Percentiles rank a stretch among this genome's conserved stretches.
Conservation (phyloP, 2,329 filamentous ascomycete species). For the Cladosporium colombiae region DNA sequence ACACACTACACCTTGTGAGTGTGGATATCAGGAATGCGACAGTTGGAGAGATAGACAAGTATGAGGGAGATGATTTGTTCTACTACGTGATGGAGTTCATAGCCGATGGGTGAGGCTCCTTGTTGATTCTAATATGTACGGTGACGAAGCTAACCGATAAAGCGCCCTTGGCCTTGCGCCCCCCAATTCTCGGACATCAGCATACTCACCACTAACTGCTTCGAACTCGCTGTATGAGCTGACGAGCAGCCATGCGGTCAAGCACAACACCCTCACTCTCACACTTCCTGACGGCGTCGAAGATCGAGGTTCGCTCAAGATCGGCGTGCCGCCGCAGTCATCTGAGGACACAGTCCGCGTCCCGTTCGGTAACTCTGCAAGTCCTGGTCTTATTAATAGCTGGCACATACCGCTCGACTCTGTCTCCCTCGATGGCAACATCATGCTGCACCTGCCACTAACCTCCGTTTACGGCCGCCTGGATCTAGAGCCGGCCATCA, state of each 20-base stretch:
- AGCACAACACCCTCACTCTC: constrained; percentile 10
- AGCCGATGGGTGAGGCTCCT: constrained; percentile 11
- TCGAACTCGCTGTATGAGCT: constrained; percentile 1
- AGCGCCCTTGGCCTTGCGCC: constrained; percentile 14
- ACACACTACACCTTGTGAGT: constrained; percentile 3
- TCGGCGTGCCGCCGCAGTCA: background rate
- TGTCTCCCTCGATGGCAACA: background rate
- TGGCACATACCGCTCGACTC: constrained; percentile 9
- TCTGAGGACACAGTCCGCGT: background rate
- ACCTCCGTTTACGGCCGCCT: background rate
- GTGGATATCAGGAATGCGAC: background rate
- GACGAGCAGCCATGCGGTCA: background rate
- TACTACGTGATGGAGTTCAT: constrained; percentile 14
- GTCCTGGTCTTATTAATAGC: background rate
- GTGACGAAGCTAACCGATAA: background rate
- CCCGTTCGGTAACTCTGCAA: background rate
- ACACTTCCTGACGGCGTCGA: background rate
- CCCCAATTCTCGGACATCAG: background rate
- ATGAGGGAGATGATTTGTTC: constrained; percentile 12
- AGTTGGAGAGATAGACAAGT: constrained; percentile 12
- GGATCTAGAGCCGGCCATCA: constrained; percentile 4
- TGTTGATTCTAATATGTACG: background rate
- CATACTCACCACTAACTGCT: background rate
- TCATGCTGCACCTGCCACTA: background rate
- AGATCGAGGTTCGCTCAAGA: constrained; percentile 1